A percentile compares a stretch with the other conserved stretches of the same genome.
These are phyloP conservation scores for Phlebiopsis gigantea DNA, from an alignment of 768 basidiomycete species.

Conservation along the genomic window DNA sequence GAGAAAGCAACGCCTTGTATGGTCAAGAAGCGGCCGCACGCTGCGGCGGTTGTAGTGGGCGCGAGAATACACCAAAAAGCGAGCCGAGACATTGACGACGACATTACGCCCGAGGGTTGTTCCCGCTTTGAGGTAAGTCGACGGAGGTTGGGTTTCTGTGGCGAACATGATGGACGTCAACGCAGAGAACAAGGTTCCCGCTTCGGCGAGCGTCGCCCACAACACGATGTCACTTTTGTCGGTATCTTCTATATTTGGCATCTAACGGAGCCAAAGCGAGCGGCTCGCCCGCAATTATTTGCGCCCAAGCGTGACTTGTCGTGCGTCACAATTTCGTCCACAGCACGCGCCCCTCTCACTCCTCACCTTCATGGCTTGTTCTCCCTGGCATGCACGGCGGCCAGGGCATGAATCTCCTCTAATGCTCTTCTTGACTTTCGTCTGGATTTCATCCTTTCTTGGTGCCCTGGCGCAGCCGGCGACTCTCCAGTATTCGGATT, in stretches of 20 bases:
- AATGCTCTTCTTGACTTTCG: slow-evolving; percentile 14
- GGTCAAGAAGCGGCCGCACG: background rate
- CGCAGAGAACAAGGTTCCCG: background rate
- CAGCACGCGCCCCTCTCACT: background rate
- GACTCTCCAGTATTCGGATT: slow-evolving; percentile 59
- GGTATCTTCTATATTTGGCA: background rate
- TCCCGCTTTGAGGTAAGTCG: too few species aligned
- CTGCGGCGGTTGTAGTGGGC: background rate
- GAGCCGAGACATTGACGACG: background rate
- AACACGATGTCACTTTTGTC: background rate
- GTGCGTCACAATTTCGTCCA: background rate
- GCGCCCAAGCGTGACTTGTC: background rate
- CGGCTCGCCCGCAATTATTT: background rate
- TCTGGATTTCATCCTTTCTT: slow-evolving; percentile 13
- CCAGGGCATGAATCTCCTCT: slow-evolving; percentile 5
- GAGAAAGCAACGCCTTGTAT: background rate
- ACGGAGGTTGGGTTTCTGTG: too few species aligned
- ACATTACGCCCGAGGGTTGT: too few species aligned
- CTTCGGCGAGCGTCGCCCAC: background rate
- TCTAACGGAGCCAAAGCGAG: background rate
- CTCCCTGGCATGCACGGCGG: slow-evolving; percentile 14
- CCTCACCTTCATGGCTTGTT: slow-evolving; percentile 10
- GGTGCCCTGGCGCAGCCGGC: slow-evolving; percentile 44
- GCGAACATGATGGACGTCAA: too few species aligned
- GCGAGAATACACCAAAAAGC: background rate